Evolutionary conservation across 768 basidiomycete species (phyloP).

Genomic region (Lactarius psammicola): DNA sequence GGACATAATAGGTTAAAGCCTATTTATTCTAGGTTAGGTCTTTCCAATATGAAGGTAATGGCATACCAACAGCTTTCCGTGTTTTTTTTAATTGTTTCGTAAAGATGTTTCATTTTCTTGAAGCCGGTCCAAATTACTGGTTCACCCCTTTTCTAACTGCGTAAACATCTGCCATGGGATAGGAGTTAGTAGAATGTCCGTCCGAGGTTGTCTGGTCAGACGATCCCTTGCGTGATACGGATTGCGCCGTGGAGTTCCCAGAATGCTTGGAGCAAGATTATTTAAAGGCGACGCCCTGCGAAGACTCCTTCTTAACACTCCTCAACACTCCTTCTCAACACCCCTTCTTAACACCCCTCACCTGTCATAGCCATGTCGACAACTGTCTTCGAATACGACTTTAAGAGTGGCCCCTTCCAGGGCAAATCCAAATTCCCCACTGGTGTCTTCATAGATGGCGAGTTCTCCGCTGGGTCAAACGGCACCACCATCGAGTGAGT

Average conservation of each 20-base stretch:
- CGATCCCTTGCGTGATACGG: conserved; percentile 10
- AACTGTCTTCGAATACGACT: conserved; percentile 47
- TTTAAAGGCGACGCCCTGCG: too few relatives aligned
- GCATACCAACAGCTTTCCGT: too few relatives aligned
- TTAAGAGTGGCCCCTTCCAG: conserved; percentile 55
- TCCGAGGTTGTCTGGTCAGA: conserved; percentile 1
- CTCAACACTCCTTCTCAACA: too few relatives aligned
- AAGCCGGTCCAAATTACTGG: too few relatives aligned
- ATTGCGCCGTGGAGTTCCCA: neutral
- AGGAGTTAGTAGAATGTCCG: neutral
- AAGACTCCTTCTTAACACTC: neutral
- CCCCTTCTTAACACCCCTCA: too few relatives aligned
- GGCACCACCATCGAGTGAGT: conserved; percentile 68
- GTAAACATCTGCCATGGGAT: too few relatives aligned
- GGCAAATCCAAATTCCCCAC: conserved; percentile 57
- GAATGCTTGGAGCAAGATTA: neutral
- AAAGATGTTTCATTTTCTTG: too few relatives aligned
- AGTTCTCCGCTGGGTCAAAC: conserved; percentile 59
- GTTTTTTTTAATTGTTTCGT: too few relatives aligned
- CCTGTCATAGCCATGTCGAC: conserved; percentile 40
- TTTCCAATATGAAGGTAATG: too few relatives aligned
- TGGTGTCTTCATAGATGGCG: conserved; percentile 69
- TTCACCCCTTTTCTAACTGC: too few relatives aligned
- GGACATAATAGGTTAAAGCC: neutral
- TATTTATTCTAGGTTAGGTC: neutral